These are phyloP conservation scores for Fusarium sp. DNA, from an alignment of 2,329 filamentous ascomycete genomes.

Conservation along the genomic window DNA sequence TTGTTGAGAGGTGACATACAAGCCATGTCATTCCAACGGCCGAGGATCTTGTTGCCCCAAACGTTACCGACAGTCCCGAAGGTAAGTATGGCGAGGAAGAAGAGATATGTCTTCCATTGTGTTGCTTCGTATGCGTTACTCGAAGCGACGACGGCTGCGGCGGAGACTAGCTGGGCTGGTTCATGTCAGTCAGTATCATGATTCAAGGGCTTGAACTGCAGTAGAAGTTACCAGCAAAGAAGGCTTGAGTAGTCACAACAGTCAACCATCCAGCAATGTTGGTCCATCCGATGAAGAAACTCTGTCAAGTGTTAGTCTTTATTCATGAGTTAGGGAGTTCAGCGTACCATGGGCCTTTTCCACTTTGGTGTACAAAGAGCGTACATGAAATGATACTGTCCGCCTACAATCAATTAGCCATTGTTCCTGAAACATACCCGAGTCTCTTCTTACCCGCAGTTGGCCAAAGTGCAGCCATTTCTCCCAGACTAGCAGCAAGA, in stretches of 20 bases:
- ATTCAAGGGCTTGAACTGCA: accelerated
- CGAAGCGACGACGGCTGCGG: conserved; percentile 53
- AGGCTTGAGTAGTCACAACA: conserved; percentile 53
- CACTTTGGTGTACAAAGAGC: conserved; percentile 50
- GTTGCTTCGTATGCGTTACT: conserved; percentile 49
- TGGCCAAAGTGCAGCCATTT: conserved; percentile 55
- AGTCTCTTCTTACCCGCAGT: conserved; percentile 47
- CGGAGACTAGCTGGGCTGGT: conserved; percentile 54
- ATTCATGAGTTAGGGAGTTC: accelerated
- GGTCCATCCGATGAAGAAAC: conserved; percentile 54
- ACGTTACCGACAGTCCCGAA: conserved; percentile 46
- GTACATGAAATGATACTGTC: conserved; percentile 58
- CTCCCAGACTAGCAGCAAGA: conserved; percentile 53
- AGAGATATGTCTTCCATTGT: conserved; percentile 53
- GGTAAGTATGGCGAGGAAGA: conserved; percentile 47
- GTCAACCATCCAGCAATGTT: conserved; percentile 57
- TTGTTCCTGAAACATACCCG: no score
- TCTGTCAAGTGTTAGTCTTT: conserved; percentile 37
- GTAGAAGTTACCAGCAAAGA: conserved; percentile 49
- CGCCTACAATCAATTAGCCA: conserved; percentile 7
- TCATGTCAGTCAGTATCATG: background rate
- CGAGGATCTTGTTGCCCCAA: conserved; percentile 50
- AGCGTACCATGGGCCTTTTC: conserved; percentile 44
- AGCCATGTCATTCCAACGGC: conserved; percentile 53
- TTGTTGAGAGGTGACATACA: conserved; percentile 22